Evolutionary conservation across 768 basidiomycete species (phyloP).

Genomic region (Phylloporus sp.): DNA sequence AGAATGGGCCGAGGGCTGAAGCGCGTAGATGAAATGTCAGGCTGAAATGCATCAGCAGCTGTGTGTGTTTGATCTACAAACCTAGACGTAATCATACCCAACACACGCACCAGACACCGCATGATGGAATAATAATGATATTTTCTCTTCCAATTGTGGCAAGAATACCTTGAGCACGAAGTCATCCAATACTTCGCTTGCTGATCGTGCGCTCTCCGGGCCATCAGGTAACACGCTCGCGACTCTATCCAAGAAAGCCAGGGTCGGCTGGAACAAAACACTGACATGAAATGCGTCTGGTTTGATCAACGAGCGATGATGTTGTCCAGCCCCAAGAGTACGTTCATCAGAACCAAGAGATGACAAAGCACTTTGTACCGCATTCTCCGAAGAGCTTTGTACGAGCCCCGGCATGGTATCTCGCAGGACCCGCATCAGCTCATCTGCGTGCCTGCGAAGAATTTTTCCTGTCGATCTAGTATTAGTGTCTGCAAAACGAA

Average conservation of each 20-base stretch:
- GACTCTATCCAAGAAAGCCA: slow-evolving; percentile 76
- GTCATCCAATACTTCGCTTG: slow-evolving; percentile 78
- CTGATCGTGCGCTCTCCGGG: slow-evolving; percentile 57
- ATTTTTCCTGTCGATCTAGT: slow-evolving; percentile 61
- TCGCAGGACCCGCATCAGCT: slow-evolving; percentile 75
- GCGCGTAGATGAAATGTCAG: slow-evolving; percentile 64
- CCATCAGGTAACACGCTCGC: slow-evolving; percentile 71
- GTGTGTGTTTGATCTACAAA: slow-evolving; percentile 5
- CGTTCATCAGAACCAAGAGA: slow-evolving; percentile 71
- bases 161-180: slow-evolving; percentile 92
- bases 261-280: slow-evolving; percentile 90
- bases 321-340: slow-evolving; percentile 65
- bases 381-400: slow-evolving; percentile 58
- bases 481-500: slow-evolving; percentile 92
- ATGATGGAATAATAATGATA: slow-evolving; percentile 80
- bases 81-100: neutral
- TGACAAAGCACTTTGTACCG: slow-evolving; percentile 55
- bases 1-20: slow-evolving; percentile 72
- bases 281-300: slow-evolving; percentile 95
- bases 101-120: slow-evolving; percentile 63
- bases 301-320: slow-evolving; percentile 80
- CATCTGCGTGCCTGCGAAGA: slow-evolving; percentile 78
- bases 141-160: slow-evolving; percentile 93
- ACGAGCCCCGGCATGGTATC: slow-evolving; percentile 95
- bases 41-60: slow-evolving; percentile 86